Base-by-base conservation (phyloP, 2,329 filamentous ascomycete genomes). In the Apiospora sp. region DNA sequence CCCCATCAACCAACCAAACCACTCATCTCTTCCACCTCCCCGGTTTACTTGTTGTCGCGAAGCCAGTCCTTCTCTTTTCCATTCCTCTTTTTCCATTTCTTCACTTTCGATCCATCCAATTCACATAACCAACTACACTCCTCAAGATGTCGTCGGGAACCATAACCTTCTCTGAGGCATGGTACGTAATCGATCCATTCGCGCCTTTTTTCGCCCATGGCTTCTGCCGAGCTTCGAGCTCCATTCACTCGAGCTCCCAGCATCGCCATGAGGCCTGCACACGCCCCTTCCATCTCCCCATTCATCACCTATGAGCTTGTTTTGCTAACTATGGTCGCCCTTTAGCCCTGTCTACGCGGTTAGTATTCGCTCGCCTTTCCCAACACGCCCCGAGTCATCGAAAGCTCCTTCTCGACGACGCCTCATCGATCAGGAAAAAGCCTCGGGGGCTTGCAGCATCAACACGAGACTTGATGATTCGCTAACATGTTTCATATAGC, bases 281-380 rank as follows among this genome's bases (percentile, higher is more conserved):
- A 69, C 44, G 6, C 43, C 30, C 24, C 68, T 54, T 73, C 54
- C 48, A 30, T 48, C 44, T 58, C n/a, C 13, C 19, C 41, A 24
- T 64, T 41, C 58, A 64, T 64, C 58, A 64, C n/a, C 19, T 13
- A 7, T 24, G 34, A 64, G 30, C 58, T 64, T 64, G 1, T 41
- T 41, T 64, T 22, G 75, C 78, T 81, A 78, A 80, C 74, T 43
- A 75, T 74, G 71, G 72, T 68, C 74, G 73, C 75, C 76, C 73
- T 69, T 75, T 80, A 99, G 96, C 89, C 96, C 96, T 87, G 96
- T 97, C 82, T 99, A 98, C 89, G 94, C 96, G 90, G 96, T 98
- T 91, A 94, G 96, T 98, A 81, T 24, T 54, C 76, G 75, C 76
- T 79, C 71, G 74, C 75, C 73, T 76, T 72, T 51, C 49, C 71